Conservation (phyloP, 23 red algal species). For the Pyropia haitanensis region DNA sequence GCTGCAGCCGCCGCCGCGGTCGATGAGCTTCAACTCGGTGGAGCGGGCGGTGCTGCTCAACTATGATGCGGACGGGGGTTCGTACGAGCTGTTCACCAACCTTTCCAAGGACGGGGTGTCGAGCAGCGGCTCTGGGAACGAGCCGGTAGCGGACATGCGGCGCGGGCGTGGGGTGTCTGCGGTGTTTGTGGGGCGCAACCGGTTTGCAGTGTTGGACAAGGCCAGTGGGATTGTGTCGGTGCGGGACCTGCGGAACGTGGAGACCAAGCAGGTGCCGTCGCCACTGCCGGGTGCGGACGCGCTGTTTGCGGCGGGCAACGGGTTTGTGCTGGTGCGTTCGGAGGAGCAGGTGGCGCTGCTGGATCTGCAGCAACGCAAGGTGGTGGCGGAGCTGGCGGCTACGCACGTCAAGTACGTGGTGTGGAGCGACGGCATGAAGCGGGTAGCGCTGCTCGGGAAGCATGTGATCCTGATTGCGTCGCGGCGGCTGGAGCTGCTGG, state of each 20-base stretch:
- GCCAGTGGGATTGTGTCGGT: slow-evolving; percentile 63
- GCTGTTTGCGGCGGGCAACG: slow-evolving; percentile 74
- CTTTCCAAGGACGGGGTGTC: slow-evolving; percentile 39
- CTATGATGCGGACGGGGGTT: slow-evolving; percentile 79
- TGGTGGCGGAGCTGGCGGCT: slow-evolving; percentile 62
- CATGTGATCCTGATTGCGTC: slow-evolving; percentile 77
- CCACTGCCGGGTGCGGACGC: slow-evolving; percentile 66
- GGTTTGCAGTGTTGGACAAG: slow-evolving; percentile 75
- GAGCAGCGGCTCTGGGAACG: slow-evolving; percentile 8
- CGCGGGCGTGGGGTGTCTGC: slow-evolving; percentile 58
- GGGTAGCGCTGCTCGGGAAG: slow-evolving; percentile 84
- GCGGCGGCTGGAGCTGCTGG: slow-evolving; percentile 79
- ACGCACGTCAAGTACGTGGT: slow-evolving; percentile 67
- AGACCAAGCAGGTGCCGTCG: slow-evolving; percentile 68
- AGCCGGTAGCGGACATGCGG: slow-evolving; percentile 54
- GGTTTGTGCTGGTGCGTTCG: slow-evolving; percentile 69
- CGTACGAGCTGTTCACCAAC: slow-evolving; percentile 73
- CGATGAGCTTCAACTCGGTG: slow-evolving; percentile 69
- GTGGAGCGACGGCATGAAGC: slow-evolving; percentile 85
- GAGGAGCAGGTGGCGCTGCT: slow-evolving; percentile 67
- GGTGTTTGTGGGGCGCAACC: slow-evolving; percentile 88
- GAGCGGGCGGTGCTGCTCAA: slow-evolving; percentile 80
- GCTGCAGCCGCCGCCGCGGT: slow-evolving; percentile 48
- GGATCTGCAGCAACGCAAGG: slow-evolving; percentile 79
- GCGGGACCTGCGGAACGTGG: slow-evolving; percentile 75